Evolutionary conservation across 495 filamentous ascomycete genomes (phyloP), one percentile per base, ranked within the genome.

Genomic region (Paragyromitra xinjiangensis): DNA sequence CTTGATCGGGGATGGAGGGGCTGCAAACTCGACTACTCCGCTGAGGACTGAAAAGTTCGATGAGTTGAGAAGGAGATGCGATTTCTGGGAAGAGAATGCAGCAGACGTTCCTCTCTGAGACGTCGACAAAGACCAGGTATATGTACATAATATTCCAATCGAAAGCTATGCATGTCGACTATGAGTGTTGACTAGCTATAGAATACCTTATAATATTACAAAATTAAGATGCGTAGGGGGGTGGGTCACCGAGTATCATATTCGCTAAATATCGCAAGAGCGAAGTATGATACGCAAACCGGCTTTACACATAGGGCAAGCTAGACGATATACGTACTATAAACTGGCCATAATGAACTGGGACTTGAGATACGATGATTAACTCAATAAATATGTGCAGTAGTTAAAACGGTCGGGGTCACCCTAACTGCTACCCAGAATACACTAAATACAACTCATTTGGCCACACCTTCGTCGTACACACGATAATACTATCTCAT

Each of bases 51-150:
- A 78, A 9, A 44, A 53, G 9, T 79, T 86, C 37, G 71, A 16
- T 0, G 65, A 78, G 61, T 77, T 87, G 73, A 78, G 83, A 75
- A 69, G 77, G 73, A 81, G 84, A 66, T 88, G 87, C 78, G 82
- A 7, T 85, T 87, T 63, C 72, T 87, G 86, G 85, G 75, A 75
- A 53, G 80, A 55, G n/a, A 66, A 86, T 73, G 85, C 75, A 24
- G 67, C 39, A 42, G 56, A 79, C 56, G 74, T 84, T 37, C 84
- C 84, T 1, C 69, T 85, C 50, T 85, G 63, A 70, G 22, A 45
- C 19, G 19, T 22, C 19, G 19, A 22, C 44, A 4, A 48, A 0
- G 4, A 48, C 5, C 14, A 16, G 16, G 11, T 48, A 16, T 48
- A 48, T 12, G 24, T 51, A 50, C 7, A 66, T 45, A 66, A 53